Percentiles rank a stretch among this genome's conserved stretches.
phyloP scores from a whole-genome alignment of 495 filamentous ascomycete genomes.

The Elaphomyces granulatus region DNA sequence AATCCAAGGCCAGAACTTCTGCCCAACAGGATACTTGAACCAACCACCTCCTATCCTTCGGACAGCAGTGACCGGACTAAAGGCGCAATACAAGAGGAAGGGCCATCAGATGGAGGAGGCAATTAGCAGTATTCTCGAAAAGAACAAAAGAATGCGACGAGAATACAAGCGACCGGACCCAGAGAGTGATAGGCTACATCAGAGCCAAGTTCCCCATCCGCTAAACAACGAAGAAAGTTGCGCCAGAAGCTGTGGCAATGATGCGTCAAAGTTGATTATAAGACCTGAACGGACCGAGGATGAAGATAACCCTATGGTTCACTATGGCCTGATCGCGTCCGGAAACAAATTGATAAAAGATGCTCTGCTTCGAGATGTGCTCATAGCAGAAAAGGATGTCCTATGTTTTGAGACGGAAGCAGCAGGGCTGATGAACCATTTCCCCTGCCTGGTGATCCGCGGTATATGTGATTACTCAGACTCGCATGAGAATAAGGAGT shows the following conservation, averaged over 20 bases:
- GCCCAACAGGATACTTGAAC: constrained; percentile 10
- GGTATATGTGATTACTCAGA: constrained; percentile 20
- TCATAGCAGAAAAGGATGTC: constrained; percentile 9
- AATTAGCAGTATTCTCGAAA: constrained; percentile 9
- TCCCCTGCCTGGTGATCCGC: constrained; percentile 13
- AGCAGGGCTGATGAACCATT: constrained; percentile 17
- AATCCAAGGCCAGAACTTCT: too few relatives aligned
- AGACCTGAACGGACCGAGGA: background rate
- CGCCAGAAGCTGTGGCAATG: too few relatives aligned
- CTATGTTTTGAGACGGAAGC: constrained; percentile 28
- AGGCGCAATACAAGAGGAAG: constrained; percentile 1
- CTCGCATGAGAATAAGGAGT: constrained; percentile 15
- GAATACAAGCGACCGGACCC: constrained; percentile 13
- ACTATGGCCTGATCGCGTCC: constrained; percentile 17
- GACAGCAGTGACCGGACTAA: constrained; percentile 5
- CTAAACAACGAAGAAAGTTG: too few relatives aligned
- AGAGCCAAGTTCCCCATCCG: background rate
- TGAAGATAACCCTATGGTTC: constrained; percentile 9
- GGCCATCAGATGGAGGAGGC: constrained; percentile 6
- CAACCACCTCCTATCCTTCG: constrained; percentile 8
- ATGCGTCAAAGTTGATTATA: too few relatives aligned
- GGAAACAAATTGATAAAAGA: constrained; percentile 16
- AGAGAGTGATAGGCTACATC: constrained; percentile 17
- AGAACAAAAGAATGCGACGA: constrained; percentile 7
- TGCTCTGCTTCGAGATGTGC: constrained; percentile 9